A percentile compares a stretch with the other conserved stretches of the same genome.
Evolutionary conservation across 441 rosid species (phyloP).

Genomic region (Populus trichocarpa): DNA sequence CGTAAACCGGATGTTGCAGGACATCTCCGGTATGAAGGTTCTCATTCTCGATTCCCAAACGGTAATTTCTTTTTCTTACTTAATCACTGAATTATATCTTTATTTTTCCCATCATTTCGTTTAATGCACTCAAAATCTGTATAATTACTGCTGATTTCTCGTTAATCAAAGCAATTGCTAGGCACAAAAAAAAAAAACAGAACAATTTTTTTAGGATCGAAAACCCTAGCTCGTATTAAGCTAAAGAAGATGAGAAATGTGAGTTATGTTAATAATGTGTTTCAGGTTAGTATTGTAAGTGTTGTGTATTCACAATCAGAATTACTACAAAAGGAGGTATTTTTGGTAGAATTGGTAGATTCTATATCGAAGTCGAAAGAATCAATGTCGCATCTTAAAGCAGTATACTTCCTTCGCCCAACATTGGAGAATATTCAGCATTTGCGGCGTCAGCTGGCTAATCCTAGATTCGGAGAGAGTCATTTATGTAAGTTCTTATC

Average conservation of each 20-base stretch:
- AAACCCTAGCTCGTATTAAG: neutral
- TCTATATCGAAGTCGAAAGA: constrained; percentile 76
- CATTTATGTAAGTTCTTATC: constrained; percentile 62
- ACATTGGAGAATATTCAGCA: constrained; percentile 80
- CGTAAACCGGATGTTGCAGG: constrained; percentile 88
- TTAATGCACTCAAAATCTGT: neutral
- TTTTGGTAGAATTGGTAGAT: constrained; percentile 86
- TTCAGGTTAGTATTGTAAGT: constrained; percentile 84
- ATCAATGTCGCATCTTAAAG: constrained; percentile 92
- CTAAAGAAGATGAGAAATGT: neutral
- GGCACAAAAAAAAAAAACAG: neutral
- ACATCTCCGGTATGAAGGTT: constrained; percentile 98
- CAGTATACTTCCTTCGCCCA: constrained; percentile 84
- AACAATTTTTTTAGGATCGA: neutral
- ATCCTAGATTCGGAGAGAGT: constrained; percentile 88
- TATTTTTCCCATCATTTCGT: neutral
- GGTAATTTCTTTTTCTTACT: constrained; percentile 32
- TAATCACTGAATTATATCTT: neutral
- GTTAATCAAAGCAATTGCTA: neutral
- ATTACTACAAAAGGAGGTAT: constrained; percentile 91
- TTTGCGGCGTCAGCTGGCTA: constrained; percentile 70
- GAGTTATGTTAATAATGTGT: constrained; percentile 1
- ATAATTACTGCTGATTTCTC: neutral
- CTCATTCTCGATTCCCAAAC: constrained; percentile 96
- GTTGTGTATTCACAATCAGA: constrained; percentile 96